phyloP scores from a whole-genome alignment of 2,329 filamentous ascomycete genomes.

The Endoconidiophora laricicola region DNA sequence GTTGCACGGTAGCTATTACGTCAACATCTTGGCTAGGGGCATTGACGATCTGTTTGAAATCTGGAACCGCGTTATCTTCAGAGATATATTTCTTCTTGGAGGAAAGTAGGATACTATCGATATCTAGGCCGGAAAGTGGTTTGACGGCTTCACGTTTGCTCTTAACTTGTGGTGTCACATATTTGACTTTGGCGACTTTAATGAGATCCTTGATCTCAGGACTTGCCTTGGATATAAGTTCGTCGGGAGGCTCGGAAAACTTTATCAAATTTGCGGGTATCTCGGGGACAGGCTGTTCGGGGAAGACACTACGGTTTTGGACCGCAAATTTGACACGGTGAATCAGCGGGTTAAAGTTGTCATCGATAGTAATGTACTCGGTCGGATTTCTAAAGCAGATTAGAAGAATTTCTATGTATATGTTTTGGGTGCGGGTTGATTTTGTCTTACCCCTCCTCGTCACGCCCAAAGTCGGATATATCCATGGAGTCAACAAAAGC shows the following conservation, averaged over 20 bases:
- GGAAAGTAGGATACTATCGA: slow-evolving; percentile 54
- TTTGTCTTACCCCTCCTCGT: slow-evolving; percentile 54
- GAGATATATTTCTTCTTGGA: slow-evolving; percentile 21
- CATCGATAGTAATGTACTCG: slow-evolving; percentile 65
- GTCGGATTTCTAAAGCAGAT: slow-evolving; percentile 22
- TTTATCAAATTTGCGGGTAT: slow-evolving; percentile 49
- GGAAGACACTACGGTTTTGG: slow-evolving; percentile 62
- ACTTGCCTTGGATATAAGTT: slow-evolving; percentile 42
- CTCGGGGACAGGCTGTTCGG: slow-evolving; percentile 45
- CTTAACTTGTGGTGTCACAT: slow-evolving; percentile 66
- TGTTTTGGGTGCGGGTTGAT: background rate
- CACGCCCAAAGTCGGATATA: slow-evolving; percentile 49
- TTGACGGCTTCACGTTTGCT: slow-evolving; percentile 55
- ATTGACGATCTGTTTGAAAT: slow-evolving; percentile 68
- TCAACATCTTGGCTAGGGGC: slow-evolving; percentile 40
- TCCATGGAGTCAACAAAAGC: slow-evolving; percentile 92
- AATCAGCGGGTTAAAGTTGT: slow-evolving; percentile 70
- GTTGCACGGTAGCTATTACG: slow-evolving; percentile 51
- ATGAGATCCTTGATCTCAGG: slow-evolving; percentile 47
- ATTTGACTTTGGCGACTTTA: slow-evolving; percentile 62
- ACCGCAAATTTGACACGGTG: slow-evolving; percentile 81
- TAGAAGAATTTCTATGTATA: background rate
- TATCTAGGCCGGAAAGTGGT: slow-evolving; percentile 77
- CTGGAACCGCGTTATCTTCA: slow-evolving; percentile 64
- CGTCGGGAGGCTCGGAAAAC: slow-evolving; percentile 55